Conservation (phyloP, 2,329 filamentous ascomycete genomes). For the Nemania bipapillata region DNA sequence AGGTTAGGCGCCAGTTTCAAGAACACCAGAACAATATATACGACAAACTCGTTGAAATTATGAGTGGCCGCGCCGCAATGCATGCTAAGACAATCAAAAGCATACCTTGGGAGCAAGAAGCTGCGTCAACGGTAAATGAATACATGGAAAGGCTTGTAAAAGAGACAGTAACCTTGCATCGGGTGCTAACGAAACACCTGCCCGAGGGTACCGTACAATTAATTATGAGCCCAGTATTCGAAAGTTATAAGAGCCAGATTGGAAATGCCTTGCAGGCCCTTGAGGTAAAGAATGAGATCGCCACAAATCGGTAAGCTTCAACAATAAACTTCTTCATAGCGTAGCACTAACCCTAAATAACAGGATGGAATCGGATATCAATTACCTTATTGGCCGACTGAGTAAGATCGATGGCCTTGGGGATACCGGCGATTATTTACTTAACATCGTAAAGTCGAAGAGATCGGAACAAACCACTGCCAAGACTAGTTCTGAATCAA, state of each 20-base stretch:
- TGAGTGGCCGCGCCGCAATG: constrained; percentile 78
- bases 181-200: constrained; percentile 83
- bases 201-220: constrained; percentile 78
- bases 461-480: constrained; percentile 45
- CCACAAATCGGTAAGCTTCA: constrained; percentile 73
- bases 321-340: not conserved
- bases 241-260: constrained; percentile 82
- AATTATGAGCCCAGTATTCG: constrained; percentile 88
- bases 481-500: constrained; percentile 32
- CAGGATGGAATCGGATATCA: constrained; percentile 81
- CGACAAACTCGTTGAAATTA: constrained; percentile 92
- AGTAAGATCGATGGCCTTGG: constrained; percentile 82
- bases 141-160: constrained; percentile 91
- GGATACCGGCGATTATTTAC: constrained; percentile 75
- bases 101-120: constrained; percentile 76
- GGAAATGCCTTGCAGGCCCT: constrained; percentile 75
- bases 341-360: constrained; percentile 19
- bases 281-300: constrained; percentile 71
- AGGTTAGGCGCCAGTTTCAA: constrained; percentile 81
- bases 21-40: constrained; percentile 92
- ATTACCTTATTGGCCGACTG: constrained; percentile 76
- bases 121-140: constrained; percentile 63
- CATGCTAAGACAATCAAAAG: constrained; percentile 80
- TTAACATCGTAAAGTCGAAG: constrained; percentile 72
- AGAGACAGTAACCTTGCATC: constrained; percentile 85